Evolutionary conservation across 192 early-diverging fungal genomes (phyloP).

Genomic region (Kappamyces sp.): DNA sequence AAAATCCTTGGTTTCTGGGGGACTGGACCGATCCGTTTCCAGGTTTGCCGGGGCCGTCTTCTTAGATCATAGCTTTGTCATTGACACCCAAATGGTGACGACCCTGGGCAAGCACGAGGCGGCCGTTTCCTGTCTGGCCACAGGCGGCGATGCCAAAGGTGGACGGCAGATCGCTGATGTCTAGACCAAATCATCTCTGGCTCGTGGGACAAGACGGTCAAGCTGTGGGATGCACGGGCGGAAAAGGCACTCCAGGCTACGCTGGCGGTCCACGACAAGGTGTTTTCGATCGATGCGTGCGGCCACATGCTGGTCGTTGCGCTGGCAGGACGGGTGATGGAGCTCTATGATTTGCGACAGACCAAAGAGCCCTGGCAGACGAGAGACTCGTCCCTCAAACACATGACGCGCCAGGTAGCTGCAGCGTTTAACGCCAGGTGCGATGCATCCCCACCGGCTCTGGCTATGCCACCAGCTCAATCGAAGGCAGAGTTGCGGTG

Average conservation of each 20-base stretch:
- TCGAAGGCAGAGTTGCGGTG: constrained; percentile 91
- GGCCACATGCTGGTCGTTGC: constrained; percentile 72
- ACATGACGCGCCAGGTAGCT: constrained; percentile 85
- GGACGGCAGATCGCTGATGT: no score
- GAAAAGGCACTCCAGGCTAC: constrained; percentile 23
- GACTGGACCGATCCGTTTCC: constrained; percentile 64
- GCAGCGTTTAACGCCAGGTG: no score
- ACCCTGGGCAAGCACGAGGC: not conserved
- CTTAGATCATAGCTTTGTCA: constrained; percentile 37
- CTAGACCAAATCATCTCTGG: constrained; percentile 75
- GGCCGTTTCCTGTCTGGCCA: not conserved
- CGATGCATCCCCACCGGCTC: constrained; percentile 76
- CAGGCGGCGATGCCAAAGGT: not conserved
- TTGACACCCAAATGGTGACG: not conserved
- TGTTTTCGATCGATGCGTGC: constrained; percentile 76
- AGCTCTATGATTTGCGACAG: constrained; percentile 81
- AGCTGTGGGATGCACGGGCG: constrained; percentile 68
- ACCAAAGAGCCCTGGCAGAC: constrained; percentile 65
- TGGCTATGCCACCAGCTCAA: constrained; percentile 85
- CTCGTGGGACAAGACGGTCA: constrained; percentile 86
- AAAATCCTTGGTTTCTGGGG: constrained; percentile 60
- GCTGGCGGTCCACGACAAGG: constrained; percentile 61
- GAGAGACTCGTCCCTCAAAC: constrained; percentile 77
- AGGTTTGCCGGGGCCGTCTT: constrained; percentile 32
- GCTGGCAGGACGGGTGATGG: constrained; percentile 67